Evolutionary conservation across 2,329 filamentous ascomycete genomes (phyloP).

Genomic region (Sporothrix luriei): DNA sequence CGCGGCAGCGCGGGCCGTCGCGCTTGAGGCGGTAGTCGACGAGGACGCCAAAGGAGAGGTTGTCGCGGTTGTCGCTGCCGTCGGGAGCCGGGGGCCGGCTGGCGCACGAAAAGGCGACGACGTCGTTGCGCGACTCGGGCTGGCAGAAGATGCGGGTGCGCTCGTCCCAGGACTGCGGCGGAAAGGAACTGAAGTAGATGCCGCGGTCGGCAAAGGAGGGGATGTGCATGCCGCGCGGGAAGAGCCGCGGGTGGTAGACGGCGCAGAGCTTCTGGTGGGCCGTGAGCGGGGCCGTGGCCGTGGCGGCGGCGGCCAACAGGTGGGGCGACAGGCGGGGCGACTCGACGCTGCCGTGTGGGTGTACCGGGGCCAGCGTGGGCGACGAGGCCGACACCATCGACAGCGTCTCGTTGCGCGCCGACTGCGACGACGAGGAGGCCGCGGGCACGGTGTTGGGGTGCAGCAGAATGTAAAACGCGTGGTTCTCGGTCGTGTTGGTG

Average conservation of each 20-base stretch:
- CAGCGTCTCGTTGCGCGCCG: constrained; percentile 1
- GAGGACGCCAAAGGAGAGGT: constrained; percentile 30
- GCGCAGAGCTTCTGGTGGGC: background rate
- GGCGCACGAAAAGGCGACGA: constrained; percentile 26
- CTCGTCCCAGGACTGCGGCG: constrained; percentile 29
- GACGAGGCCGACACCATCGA: background rate
- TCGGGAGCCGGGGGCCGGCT: constrained; percentile 21
- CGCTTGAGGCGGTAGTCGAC: constrained; percentile 28
- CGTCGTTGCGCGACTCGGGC: constrained; percentile 30
- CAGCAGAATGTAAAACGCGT: constrained; percentile 30
- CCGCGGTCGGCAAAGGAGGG: constrained; percentile 27
- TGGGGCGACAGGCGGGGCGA: background rate
- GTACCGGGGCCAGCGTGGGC: background rate
- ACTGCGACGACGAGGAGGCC: background rate
- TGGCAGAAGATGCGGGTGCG: constrained; percentile 31
- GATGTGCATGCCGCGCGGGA: constrained; percentile 30
- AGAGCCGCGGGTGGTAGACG: constrained; percentile 31
- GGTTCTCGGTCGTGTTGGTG: constrained; percentile 28
- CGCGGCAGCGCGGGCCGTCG: constrained; percentile 22
- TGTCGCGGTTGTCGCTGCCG: constrained; percentile 19
- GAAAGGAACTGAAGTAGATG: constrained; percentile 14
- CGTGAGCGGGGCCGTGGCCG: background rate
- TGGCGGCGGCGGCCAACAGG: background rate
- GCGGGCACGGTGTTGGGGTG: background rate
- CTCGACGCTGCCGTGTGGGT: background rate